Evolutionary conservation across 2,329 filamentous ascomycete genomes (phyloP), one percentile per base, ranked within the genome.

Genomic region (Lasiodiplodia citricola): DNA sequence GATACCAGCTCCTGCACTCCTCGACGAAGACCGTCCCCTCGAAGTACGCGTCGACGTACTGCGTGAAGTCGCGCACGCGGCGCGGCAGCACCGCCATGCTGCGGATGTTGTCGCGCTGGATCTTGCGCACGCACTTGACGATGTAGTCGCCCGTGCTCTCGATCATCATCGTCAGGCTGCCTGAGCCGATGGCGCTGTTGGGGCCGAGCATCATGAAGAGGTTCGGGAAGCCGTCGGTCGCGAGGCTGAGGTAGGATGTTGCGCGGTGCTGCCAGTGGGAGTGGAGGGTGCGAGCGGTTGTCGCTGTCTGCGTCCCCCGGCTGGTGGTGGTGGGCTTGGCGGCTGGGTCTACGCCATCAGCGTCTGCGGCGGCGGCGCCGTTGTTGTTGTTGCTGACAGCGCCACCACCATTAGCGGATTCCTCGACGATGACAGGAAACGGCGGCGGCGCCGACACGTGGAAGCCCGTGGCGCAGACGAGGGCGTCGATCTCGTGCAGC

Each of bases 381-480:
- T 6, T 28, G 25, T 28, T 28, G 25, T 4, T 25, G 23, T 23
- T 23, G 23, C 25, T 25, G 25, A 31, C 28, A 4, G 1, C 31
- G 8, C 31, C 31, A 6, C 31, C 31, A 3, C 31, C 31, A 25
- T 4, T 44, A 13, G 16, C 70, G 28, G 73, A 74, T 28, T 69
- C 11, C 70, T 50, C 50, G 41, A 31, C 55, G 16, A 25, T 63
- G 28, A 82, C 67, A 5, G 76, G 76, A 73, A 82, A 83, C 3
- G 79, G 79, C 2, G 81, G 80, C 5, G 79, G 74, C 16, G 78
- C 73, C 21, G 74, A 75, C 35, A 78, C 71, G 70, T 82, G 76
- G 75, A 83, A 83, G 44, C 82, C 83, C 2, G 82, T 84, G 11
- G 82, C 81, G 71, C 81, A 83, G 69, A 84, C 79, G 25, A 84